Evolutionary conservation across 805 yeast genomes (phyloP), one percentile per base, ranked within the genome.

Genomic region (Metschnikowia santaceciliae): DNA sequence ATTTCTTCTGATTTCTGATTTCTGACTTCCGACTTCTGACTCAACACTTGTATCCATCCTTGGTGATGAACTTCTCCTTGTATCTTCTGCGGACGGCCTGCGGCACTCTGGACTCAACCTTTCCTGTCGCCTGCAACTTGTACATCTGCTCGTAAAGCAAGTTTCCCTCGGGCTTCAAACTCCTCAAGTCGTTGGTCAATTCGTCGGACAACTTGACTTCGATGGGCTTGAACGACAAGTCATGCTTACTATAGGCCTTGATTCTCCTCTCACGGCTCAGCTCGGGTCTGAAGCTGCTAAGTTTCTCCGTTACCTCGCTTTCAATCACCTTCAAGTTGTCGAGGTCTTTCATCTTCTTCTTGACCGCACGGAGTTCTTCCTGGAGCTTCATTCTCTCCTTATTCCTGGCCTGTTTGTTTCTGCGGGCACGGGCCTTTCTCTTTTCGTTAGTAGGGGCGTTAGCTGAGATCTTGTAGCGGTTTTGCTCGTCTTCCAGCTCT

Each of bases 121-220:
- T 81, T 59, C 99, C 99, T 32, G 84, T 76, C 54, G 88, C 81
- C 72, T 94, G 98, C 55, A 92, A 66, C 54, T 80, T 80, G 66
- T 84, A 78, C 82, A 92, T 83, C 52, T 90, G 84, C 64, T 91
- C 97, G 56, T 84, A 83, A 42, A 90, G 75, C 51, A 89, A 71
- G 65, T 86, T 88, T 15, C 98, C 98, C 71, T 94, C 99, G 0
- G 98, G 94, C 64, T 81, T 88, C 63, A 94, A 72, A 55, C 83
- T 80, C 66, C 97, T 81, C 60, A 94, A 74, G 14, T 96, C 88
- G 61, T 88, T 95, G 33, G 86, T 82, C 56, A 94, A 77, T 68
- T 94, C 99, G 63, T 89, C 92, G 23, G 95, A 81, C 47, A 94
- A 78, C 70, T 94, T 92, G 26, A 94, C 86, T 61, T 92, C 84